phyloP scores from a whole-genome alignment of 176 grass and related monocot species.

The Oryza nivara region DNA sequence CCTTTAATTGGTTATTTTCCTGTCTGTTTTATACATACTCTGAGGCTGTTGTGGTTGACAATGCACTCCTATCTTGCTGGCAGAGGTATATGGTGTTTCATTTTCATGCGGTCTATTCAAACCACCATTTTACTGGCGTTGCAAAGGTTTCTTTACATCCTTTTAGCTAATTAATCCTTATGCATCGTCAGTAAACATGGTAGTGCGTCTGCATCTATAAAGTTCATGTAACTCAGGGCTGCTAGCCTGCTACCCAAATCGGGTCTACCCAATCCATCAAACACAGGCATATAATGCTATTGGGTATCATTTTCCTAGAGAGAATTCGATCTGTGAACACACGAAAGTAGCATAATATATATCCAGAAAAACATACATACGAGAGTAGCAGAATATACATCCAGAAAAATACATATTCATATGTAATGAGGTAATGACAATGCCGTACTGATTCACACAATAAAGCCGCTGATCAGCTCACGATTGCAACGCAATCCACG shows the following conservation, averaged over 20 bases:
- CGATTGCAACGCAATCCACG: slow-evolving; percentile 30
- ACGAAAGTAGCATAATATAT: neutral
- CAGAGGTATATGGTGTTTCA: neutral
- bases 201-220: neutral
- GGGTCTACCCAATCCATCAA: neutral
- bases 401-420: neutral
- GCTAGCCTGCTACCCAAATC: neutral
- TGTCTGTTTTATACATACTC: neutral
- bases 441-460: neutral
- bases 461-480: neutral
- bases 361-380: too few relatives aligned
- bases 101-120: neutral
- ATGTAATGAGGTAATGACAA: neutral
- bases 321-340: neutral
- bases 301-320: neutral
- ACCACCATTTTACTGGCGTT: neutral
- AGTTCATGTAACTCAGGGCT: neutral
- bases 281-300: neutral
- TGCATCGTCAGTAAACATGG: neutral
- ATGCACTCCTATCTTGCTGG: neutral
- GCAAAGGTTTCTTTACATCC: too few relatives aligned
- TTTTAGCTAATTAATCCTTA: neutral
- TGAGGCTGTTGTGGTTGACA: neutral
- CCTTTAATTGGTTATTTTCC: neutral
- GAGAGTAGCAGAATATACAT: too few relatives aligned